These are phyloP conservation scores for Cylindrotheca fusiformis DNA, from an alignment of 108 stramenopile species.

Conservation along the genomic window DNA sequence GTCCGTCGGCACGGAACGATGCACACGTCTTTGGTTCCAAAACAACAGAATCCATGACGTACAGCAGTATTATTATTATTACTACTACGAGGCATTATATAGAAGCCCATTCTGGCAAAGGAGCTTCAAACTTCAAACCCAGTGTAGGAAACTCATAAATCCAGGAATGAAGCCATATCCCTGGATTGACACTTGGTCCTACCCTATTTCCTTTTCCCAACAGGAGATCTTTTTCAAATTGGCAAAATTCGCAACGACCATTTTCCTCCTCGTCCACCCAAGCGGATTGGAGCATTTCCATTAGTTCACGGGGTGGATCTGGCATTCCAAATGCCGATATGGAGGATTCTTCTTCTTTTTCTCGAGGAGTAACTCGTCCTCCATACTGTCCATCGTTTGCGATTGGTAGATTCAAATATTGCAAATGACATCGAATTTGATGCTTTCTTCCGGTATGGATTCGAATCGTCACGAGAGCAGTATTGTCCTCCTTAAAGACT, in stretches of 20 bases:
- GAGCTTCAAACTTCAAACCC: not conserved
- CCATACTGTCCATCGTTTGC: slow-evolving; percentile 3
- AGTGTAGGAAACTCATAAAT: not conserved
- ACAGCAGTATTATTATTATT: too few species aligned
- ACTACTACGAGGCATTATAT: too few species aligned
- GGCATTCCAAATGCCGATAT: slow-evolving; percentile 9
- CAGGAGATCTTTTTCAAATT: not conserved
- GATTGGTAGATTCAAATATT: not conserved
- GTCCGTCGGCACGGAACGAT: too few species aligned
- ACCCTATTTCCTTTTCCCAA: not conserved
- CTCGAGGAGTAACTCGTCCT: too few species aligned
- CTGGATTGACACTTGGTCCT: not conserved
- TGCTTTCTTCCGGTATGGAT: slow-evolving; percentile 11
- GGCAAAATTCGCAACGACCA: not conserved
- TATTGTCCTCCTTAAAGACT: not conserved
- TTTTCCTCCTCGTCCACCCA: not conserved
- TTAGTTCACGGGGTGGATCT: slow-evolving; percentile 5
- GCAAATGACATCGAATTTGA: slow-evolving; percentile 9
- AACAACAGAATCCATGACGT: too few species aligned
- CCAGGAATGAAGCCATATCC: not conserved
- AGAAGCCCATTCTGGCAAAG: not conserved
- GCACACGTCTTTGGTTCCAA: too few species aligned
- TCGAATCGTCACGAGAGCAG: slow-evolving; percentile 1
- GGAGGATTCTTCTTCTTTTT: not conserved
- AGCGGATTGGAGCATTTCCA: not conserved